phyloP scores from a whole-genome alignment of 306 rosid genomes.

The Myrica gale region DNA sequence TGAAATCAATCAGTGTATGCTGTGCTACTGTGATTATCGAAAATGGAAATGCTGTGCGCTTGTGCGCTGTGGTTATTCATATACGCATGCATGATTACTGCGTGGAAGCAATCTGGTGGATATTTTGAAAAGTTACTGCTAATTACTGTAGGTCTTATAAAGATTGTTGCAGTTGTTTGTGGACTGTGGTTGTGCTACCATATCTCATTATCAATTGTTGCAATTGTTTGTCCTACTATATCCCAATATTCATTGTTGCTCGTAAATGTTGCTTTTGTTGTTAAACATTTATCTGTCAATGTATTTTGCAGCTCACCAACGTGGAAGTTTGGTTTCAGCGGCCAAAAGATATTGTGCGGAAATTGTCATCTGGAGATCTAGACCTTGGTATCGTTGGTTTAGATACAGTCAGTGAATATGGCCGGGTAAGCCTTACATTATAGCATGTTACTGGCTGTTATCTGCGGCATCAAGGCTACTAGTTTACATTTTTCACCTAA shows the following conservation, averaged over 20 bases:
- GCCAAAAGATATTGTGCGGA: slow-evolving; percentile 82
- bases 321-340: slow-evolving; percentile 92
- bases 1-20: neutral
- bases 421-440: slow-evolving; percentile 49
- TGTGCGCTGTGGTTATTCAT: neutral
- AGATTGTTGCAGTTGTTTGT: neutral
- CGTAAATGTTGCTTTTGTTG: neutral
- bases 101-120: neutral
- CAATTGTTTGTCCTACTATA: neutral
- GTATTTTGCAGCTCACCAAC: slow-evolving; percentile 57
- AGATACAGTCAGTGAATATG: slow-evolving; percentile 68
- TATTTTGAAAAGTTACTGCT: neutral
- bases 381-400: slow-evolving; percentile 95
- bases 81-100: neutral
- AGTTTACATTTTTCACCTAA: neutral
- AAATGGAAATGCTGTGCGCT: neutral
- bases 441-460: neutral
- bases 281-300: neutral
- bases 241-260: neutral
- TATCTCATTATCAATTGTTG: too few species aligned
- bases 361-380: slow-evolving; percentile 77
- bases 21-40: neutral
- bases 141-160: neutral
- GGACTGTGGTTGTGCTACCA: too few species aligned
- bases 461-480: neutral